Conservation (phyloP, 176 grass and related monocot species). For the Aegilops umbellulata region DNA sequence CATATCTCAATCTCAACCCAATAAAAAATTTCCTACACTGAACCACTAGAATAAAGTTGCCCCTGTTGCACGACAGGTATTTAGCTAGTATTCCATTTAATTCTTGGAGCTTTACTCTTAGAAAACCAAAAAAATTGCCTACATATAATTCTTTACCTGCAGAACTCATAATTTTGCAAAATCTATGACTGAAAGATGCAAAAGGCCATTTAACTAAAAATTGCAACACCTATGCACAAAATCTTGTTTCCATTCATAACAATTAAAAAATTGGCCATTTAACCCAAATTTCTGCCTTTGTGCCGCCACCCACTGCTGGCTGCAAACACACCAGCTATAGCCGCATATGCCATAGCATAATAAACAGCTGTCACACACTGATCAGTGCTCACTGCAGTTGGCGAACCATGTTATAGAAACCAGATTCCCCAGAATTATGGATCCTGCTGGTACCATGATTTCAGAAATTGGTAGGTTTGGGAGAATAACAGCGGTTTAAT, state of each 20-base stretch:
- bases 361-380: not conserved
- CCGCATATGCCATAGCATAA: not conserved
- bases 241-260: not conserved
- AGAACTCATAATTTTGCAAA: not conserved
- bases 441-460: not conserved
- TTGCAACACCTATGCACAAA: not conserved
- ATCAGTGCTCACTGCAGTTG: not conserved
- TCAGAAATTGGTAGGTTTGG: not conserved
- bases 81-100: not conserved
- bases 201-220: not conserved
- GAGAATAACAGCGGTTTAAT: not conserved
- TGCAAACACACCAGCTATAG: not conserved
- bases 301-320: not conserved
- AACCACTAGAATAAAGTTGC: too few species aligned
- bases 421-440: not conserved
- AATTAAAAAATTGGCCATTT: not conserved
- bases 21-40: too few species aligned
- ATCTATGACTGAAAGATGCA: not conserved
- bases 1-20: too few species aligned
- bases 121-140: not conserved
- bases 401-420: not conserved
- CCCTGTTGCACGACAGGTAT: too few species aligned
- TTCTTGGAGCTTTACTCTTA: not conserved
- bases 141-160: not conserved
- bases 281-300: not conserved